phyloP scores from a whole-genome alignment of 2,329 filamentous ascomycete species.

The Tolypocladium nubicola region DNA sequence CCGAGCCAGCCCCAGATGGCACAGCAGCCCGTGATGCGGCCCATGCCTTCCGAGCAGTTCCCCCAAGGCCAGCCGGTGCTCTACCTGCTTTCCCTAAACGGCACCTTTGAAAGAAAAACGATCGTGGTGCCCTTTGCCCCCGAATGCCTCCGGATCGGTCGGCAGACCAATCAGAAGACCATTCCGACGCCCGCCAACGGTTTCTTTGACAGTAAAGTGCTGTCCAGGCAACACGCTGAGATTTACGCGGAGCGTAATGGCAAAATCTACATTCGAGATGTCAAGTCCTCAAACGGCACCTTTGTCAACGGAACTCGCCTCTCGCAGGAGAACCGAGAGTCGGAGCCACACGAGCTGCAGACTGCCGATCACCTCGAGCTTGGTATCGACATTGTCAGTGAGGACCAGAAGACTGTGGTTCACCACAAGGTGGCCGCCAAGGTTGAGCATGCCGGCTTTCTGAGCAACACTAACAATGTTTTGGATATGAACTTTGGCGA shows the following conservation, averaged over 20 bases:
- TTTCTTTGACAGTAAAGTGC: conserved; percentile 95
- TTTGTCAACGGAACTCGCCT: conserved; percentile 90
- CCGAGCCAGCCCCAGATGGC: conserved; percentile 22
- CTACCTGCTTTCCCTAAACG: conserved; percentile 82
- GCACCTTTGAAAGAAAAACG: conserved; percentile 93
- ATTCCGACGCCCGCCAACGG: conserved; percentile 84
- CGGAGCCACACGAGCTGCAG: conserved; percentile 85
- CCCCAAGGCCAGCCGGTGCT: conserved; percentile 65
- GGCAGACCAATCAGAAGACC: conserved; percentile 95
- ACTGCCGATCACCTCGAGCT: conserved; percentile 88
- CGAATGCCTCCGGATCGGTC: conserved; percentile 88
- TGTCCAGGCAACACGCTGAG: conserved; percentile 92
- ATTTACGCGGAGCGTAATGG: conserved; percentile 80
- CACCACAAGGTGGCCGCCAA: conserved; percentile 97
- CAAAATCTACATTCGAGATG: conserved; percentile 91
- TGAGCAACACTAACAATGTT: conserved; percentile 63
- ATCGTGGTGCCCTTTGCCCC: conserved; percentile 88
- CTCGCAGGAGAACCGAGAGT: conserved; percentile 91
- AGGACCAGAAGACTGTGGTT: conserved; percentile 96
- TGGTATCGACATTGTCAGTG: conserved; percentile 96
- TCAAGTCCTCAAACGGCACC: conserved; percentile 97
- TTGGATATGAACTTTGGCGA: conserved; percentile 89
- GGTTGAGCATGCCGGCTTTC: conserved; percentile 86
- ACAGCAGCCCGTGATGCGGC: conserved; percentile 47
- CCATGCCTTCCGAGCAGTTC: conserved; percentile 47